Evolutionary conservation across 495 filamentous ascomycete species (phyloP).

Genomic region (Podospora sp.): DNA sequence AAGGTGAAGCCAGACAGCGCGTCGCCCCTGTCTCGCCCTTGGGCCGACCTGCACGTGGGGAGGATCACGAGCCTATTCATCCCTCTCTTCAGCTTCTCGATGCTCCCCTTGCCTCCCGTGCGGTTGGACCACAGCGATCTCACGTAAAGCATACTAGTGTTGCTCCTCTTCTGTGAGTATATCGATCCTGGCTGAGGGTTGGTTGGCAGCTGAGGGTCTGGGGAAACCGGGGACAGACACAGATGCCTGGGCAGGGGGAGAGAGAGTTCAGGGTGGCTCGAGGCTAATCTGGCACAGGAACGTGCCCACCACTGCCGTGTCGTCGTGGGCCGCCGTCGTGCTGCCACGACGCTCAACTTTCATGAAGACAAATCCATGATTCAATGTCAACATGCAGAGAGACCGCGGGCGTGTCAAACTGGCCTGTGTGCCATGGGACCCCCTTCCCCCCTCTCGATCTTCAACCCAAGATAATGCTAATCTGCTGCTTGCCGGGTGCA

Average conservation of each 20-base stretch:
- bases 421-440: neutral
- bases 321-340: neutral
- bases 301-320: neutral
- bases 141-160: neutral
- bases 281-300: neutral
- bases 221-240: neutral
- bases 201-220: neutral
- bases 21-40: neutral
- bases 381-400: neutral
- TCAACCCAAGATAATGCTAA: neutral
- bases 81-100: constrained; percentile 1
- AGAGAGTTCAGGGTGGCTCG: neutral
- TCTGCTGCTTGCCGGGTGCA: neutral
- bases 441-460: too few species aligned
- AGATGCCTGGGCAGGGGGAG: neutral
- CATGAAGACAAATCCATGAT: neutral
- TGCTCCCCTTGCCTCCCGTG: neutral
- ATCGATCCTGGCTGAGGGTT: neutral
- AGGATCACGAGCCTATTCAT: constrained; percentile 7
- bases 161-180: neutral
- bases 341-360: neutral
- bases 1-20: neutral
- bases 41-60: neutral
- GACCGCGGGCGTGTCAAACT: neutral
- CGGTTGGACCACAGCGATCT: neutral